A percentile compares a stretch with the other conserved stretches of the same genome.
Evolutionary conservation across 495 filamentous ascomycete species (phyloP).

Genomic region (Friedmanniomyces simplex): DNA sequence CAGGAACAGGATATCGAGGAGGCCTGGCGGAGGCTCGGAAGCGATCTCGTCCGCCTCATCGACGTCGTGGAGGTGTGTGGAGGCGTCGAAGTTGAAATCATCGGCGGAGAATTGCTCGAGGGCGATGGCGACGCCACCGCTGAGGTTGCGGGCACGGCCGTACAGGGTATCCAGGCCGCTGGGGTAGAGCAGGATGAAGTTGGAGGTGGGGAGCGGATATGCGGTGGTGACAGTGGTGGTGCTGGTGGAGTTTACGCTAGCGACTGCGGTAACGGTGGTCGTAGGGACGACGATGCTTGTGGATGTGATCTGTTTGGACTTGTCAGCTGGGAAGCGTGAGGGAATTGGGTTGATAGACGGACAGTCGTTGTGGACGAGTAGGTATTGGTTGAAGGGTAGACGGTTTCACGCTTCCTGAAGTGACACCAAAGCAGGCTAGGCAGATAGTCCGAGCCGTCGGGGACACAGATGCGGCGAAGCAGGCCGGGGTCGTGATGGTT

Average conservation of each 20-base stretch:
- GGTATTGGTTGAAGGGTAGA: neutral
- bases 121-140: neutral
- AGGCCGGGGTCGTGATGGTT: neutral
- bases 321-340: neutral
- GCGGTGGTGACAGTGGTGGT: neutral
- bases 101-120: neutral
- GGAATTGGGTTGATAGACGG: neutral
- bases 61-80: neutral
- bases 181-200: neutral
- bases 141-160: neutral
- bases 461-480: neutral
- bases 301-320: neutral
- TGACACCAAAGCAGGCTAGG: neutral
- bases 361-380: neutral
- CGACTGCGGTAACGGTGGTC: neutral
- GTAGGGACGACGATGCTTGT: neutral
- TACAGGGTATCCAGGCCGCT: neutral
- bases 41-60: neutral
- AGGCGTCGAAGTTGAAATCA: neutral
- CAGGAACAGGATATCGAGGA: neutral
- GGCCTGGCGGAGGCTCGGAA: neutral
- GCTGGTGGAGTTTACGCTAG: neutral
- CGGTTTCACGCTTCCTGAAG: neutral
- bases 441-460: neutral
- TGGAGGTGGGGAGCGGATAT: neutral